Evolutionary conservation across 1,284 basidiomycete genomes (phyloP), one percentile per base, ranked within the genome.

Genomic region (Sanghuangporus sanghuang): DNA sequence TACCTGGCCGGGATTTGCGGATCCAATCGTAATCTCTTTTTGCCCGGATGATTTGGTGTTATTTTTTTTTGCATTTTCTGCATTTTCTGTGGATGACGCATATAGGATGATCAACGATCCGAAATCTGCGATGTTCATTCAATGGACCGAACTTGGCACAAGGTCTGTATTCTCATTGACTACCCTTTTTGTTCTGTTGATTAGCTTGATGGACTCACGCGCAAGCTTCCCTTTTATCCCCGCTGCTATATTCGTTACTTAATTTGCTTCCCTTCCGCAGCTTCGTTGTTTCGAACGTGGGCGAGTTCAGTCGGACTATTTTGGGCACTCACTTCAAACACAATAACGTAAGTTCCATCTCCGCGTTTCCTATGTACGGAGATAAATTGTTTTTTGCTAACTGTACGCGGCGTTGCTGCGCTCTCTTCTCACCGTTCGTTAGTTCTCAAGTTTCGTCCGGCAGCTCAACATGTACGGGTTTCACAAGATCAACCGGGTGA

Each of bases 381-480:
- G 18, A 18, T 36, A 54, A 54, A 54, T 54, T 9, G 48, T 2
- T 1, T 49, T 35, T 54, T 54, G 53, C 16, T 76, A n/a, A 59
- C 62, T 32, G 50, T 32, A 46, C 44, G 44, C 21, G 44, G 12
- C 6, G 44, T n/a, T 16, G 44, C 44, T 46, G 27, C 27, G 27
- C 27, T 32, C 27, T 48, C 49, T 35, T 39, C 63, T 18, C 40
- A 11, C 58, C 58, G 48, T 38, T 38, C n/a, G 53, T 27, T 69
- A 95, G 89, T 95, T 94, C 74, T 92, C 90, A 32, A 91, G 88
- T 70, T 95, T 95, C 73, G 92, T 95, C 57, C 86, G 92, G 60
- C 93, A 95, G 72, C 81, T 95, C 60, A 95, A 95, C 77, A 95
- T 95, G 92, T 93, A 92, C 68, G 90, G 89, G 58, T 90, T 90